phyloP scores from a whole-genome alignment of 306 rosid species.

The Macrotyloma uniflorum region DNA sequence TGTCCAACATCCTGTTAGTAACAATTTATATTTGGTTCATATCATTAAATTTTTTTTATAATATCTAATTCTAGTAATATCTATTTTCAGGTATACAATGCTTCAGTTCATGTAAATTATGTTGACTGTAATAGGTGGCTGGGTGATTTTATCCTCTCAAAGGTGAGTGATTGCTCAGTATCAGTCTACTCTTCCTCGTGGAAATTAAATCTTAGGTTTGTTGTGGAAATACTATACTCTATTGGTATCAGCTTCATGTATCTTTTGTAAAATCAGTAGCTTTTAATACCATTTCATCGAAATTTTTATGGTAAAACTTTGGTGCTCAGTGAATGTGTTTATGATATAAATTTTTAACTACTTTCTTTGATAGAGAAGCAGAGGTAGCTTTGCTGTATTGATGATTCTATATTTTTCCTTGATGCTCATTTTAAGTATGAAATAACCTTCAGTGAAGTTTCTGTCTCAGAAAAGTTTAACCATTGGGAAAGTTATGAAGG shows the following conservation, averaged over 20 bases:
- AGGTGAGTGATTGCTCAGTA: constrained; percentile 60
- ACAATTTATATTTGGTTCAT: constrained; percentile 20
- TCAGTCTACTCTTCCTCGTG: not conserved
- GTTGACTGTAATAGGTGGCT: constrained; percentile 99
- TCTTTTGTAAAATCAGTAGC: not conserved
- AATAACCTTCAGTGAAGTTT: constrained; percentile 11
- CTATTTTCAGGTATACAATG: constrained; percentile 74
- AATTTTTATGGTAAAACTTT: not conserved
- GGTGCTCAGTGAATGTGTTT: not conserved
- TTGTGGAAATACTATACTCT: not conserved
- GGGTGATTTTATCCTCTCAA: constrained; percentile 93
- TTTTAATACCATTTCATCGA: not conserved
- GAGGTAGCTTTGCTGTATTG: not conserved
- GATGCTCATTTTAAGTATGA: not conserved
- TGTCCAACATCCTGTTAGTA: constrained; percentile 93
- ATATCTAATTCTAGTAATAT: not conserved
- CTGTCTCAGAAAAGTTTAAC: not conserved
- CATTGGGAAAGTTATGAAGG: not conserved
- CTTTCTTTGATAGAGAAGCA: not conserved
- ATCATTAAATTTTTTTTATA: constrained; percentile 13
- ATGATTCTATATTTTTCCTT: not conserved
- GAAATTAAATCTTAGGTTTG: constrained; percentile 17
- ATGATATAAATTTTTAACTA: not conserved
- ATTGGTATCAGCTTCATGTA: not conserved
- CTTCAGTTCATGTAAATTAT: constrained; percentile 83